These are phyloP conservation scores for Aspergillus bridgeri DNA, from an alignment of 495 filamentous ascomycete species.

Conservation along the genomic window DNA sequence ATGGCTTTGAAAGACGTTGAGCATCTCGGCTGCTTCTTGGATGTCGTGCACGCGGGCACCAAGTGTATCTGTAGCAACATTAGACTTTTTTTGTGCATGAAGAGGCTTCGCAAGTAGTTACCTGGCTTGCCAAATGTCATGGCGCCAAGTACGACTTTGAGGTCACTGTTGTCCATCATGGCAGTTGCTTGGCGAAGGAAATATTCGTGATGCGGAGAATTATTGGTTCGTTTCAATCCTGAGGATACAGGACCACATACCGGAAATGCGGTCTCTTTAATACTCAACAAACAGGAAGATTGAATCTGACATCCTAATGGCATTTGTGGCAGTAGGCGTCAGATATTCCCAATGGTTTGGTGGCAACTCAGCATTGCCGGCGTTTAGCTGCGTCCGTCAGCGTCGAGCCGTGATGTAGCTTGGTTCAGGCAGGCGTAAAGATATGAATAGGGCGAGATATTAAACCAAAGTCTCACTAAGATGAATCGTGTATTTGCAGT, in stretches of 20 bases:
- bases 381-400: neutral
- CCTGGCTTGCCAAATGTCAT: constrained; percentile 21
- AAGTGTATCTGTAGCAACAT: constrained; percentile 7
- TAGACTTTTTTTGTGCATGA: neutral
- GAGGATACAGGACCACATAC: neutral
- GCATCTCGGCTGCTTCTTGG: constrained; percentile 12
- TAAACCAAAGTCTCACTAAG: too few relatives aligned
- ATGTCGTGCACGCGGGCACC: constrained; percentile 16
- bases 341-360: neutral
- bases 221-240: neutral
- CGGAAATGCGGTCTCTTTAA: neutral
- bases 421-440: too few relatives aligned
- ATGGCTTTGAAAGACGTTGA: constrained; percentile 53
- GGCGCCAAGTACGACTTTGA: constrained; percentile 19
- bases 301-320: neutral
- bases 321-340: neutral
- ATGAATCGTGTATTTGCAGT: too few relatives aligned
- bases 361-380: neutral
- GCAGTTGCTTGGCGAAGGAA: neutral
- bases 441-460: too few relatives aligned
- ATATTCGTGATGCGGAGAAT: neutral
- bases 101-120: constrained; percentile 1
- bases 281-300: neutral
- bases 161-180: constrained; percentile 11
- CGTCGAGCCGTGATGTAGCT: constrained; percentile 19